Conservation (phyloP, 2,329 filamentous ascomycete genomes). For the Nemania bipapillata region DNA sequence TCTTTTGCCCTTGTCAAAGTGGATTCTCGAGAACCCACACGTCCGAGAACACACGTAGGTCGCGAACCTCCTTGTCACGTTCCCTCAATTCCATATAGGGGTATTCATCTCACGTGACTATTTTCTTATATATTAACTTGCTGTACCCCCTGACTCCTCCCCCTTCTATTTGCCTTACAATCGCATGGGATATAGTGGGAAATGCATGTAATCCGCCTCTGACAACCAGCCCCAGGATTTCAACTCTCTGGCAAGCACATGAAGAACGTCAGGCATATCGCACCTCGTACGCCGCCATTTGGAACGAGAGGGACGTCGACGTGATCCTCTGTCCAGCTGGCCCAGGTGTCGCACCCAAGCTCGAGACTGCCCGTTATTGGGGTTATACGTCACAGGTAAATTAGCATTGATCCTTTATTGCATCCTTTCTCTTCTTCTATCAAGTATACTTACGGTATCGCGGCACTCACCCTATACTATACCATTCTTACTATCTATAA, state of each 20-base stretch:
- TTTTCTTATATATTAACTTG: too few relatives aligned
- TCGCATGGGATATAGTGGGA: neutral
- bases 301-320: constrained; percentile 62
- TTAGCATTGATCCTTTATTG: neutral
- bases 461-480: too few relatives aligned
- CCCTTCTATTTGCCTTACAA: neutral
- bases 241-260: constrained; percentile 55
- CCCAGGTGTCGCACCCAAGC: constrained; percentile 59
- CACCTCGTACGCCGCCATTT: constrained; percentile 52
- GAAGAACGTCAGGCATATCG: constrained; percentile 56
- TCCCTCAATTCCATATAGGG: neutral
- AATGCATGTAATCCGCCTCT: neutral
- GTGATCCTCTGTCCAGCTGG: constrained; percentile 70
- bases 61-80: constrained; percentile 21
- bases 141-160: too few relatives aligned
- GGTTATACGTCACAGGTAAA: constrained; percentile 67
- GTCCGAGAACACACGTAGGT: constrained; percentile 54
- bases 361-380: constrained; percentile 66
- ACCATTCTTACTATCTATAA: neutral
- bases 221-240: constrained; percentile 11
- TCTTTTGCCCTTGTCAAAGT: constrained; percentile 66
- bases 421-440: neutral
- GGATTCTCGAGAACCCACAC: constrained; percentile 65
- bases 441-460: neutral
- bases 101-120: neutral